Percentiles rank a stretch among this genome's conserved stretches.
phyloP scores from a whole-genome alignment of 768 basidiomycete species.

The Leccinum uliginosum region DNA sequence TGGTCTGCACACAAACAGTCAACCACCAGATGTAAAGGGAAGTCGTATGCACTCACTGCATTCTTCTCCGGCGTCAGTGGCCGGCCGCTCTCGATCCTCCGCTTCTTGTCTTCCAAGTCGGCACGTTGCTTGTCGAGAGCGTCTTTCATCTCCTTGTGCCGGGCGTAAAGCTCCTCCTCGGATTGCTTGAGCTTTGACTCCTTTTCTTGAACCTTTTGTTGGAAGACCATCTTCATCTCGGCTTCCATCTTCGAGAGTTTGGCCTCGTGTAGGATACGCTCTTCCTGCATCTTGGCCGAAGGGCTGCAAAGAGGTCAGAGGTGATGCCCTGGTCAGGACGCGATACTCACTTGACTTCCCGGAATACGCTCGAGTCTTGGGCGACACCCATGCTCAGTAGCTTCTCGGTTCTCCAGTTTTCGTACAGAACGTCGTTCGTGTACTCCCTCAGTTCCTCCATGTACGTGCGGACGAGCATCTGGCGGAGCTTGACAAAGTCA shows the following conservation, averaged over 20 bases:
- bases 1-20: constrained; percentile 24
- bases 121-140: constrained; percentile 92
- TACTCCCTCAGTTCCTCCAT: constrained; percentile 99
- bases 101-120: constrained; percentile 98
- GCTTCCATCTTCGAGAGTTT: constrained; percentile 99
- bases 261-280: constrained; percentile 92
- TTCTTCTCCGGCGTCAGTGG: constrained; percentile 94
- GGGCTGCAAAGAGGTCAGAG: constrained; percentile 53
- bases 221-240: constrained; percentile 99
- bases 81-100: constrained; percentile 89
- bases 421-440: constrained; percentile 93
- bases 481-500: constrained; percentile 98
- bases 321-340: background rate
- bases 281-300: constrained; percentile 93
- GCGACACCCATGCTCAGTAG: constrained; percentile 95
- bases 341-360: constrained; percentile 90
- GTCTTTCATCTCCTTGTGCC: constrained; percentile 99
- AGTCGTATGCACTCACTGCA: constrained; percentile 49
- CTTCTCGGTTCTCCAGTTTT: constrained; percentile 98
- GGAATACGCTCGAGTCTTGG: constrained; percentile 97
- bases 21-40: constrained; percentile 4
- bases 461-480: constrained; percentile 98
- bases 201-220: constrained; percentile 99
- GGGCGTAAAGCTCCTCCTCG: constrained; percentile 97
- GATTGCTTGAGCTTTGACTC: constrained; percentile 98